These are phyloP conservation scores for Linum usitatissimum DNA, from an alignment of 345 rosid genomes.

Conservation along the genomic window DNA sequence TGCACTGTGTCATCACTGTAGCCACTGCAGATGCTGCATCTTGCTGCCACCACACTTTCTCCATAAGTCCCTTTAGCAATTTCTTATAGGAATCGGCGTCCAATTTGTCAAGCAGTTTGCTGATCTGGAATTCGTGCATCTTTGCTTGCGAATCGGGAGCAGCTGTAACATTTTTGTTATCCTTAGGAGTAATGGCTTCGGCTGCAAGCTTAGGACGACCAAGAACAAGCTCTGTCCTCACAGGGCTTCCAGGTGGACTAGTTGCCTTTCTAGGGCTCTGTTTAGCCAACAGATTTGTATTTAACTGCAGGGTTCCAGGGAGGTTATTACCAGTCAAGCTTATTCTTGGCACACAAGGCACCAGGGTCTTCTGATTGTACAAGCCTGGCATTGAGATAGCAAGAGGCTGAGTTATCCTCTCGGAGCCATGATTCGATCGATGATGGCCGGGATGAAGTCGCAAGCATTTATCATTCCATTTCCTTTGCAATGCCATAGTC, in stretches of 20 bases:
- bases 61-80: constrained; percentile 63
- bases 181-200: constrained; percentile 24
- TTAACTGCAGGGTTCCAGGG: constrained; percentile 25
- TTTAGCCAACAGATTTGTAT: constrained; percentile 22
- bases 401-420: constrained; percentile 38
- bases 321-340: constrained; percentile 33
- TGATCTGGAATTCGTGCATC: constrained; percentile 30
- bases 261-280: constrained; percentile 21
- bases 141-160: constrained; percentile 43
- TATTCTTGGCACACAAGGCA: constrained; percentile 50
- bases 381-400: constrained; percentile 38
- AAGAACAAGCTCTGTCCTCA: constrained; percentile 74
- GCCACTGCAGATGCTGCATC: constrained; percentile 88
- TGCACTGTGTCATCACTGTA: constrained; percentile 56
- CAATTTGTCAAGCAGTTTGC: constrained; percentile 27
- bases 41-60: constrained; percentile 87
- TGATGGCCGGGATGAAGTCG: constrained; percentile 57
- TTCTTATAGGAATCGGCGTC: constrained; percentile 68
- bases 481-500: constrained; percentile 57
- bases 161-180: constrained; percentile 25
- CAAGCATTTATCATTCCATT: constrained; percentile 68
- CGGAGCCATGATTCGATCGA: constrained; percentile 24
- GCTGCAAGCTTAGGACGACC: constrained; percentile 42
- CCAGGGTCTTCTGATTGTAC: constrained; percentile 40
- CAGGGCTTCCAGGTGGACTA: constrained; percentile 60